These are phyloP conservation scores for Leccinum olivaceopallidum DNA, from an alignment of 768 basidiomycete species.

Conservation along the genomic window DNA sequence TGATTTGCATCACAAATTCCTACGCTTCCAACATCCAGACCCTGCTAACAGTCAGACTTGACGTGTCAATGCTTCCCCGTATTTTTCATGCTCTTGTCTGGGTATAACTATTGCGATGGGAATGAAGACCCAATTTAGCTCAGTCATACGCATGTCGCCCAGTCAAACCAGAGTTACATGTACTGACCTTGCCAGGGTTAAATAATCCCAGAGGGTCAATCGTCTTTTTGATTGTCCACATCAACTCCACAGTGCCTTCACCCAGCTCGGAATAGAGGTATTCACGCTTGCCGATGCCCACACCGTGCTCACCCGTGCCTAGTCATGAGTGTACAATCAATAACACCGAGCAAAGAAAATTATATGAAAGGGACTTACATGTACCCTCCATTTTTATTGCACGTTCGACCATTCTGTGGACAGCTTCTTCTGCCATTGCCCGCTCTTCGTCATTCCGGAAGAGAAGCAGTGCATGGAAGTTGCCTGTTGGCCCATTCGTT, in stretches of 20 bases:
- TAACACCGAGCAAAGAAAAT: neutral
- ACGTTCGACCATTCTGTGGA: conserved; percentile 62
- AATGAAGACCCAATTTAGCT: neutral
- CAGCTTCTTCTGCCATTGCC: conserved; percentile 42
- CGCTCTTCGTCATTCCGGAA: conserved; percentile 59
- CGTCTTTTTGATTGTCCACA: conserved; percentile 77
- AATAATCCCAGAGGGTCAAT: conserved; percentile 76
- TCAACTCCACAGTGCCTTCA: conserved; percentile 75
- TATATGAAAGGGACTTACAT: conserved; percentile 43
- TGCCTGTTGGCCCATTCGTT: conserved; percentile 33
- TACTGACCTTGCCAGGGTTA: conserved; percentile 83
- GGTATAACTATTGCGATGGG: conserved; percentile 10
- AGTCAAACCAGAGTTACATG: neutral
- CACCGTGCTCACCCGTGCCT: conserved; percentile 86
- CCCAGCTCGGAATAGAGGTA: conserved; percentile 85
- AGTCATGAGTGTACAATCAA: neutral
- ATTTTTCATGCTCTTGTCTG: conserved; percentile 26
- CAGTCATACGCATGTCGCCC: neutral
- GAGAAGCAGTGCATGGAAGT: conserved; percentile 56
- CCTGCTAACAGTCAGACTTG: neutral
- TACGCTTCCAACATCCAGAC: neutral
- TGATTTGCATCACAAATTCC: neutral
- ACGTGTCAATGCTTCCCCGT: conserved; percentile 1
- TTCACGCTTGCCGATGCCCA: conserved; percentile 81
- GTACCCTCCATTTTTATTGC: conserved; percentile 75